Percentiles rank a stretch among this genome's conserved stretches.
These are phyloP conservation scores for Xylaria longipes DNA, from an alignment of 495 filamentous ascomycete species.

Conservation along the genomic window DNA sequence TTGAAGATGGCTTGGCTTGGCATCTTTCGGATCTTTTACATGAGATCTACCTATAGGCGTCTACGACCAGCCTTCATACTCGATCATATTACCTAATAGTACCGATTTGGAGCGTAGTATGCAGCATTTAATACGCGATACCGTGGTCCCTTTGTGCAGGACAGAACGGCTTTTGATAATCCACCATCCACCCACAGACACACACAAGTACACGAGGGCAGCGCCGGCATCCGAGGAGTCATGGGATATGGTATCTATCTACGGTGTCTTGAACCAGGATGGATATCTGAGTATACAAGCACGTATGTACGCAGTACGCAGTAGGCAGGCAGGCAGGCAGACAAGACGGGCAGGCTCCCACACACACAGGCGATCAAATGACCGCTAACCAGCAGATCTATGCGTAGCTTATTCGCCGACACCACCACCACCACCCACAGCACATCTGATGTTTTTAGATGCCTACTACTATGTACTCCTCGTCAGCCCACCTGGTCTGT, in stretches of 20 bases:
- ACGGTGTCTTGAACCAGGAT: neutral
- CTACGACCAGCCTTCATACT: neutral
- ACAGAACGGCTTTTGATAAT: neutral
- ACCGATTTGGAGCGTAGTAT: too few species aligned
- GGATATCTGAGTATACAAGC: neutral
- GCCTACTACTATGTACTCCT: neutral
- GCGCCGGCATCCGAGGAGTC: neutral
- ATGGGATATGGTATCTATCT: neutral
- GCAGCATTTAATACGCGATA: neutral
- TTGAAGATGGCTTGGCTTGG: conserved; percentile 15
- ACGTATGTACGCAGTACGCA: neutral
- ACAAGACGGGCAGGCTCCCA: neutral
- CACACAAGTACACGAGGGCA: neutral
- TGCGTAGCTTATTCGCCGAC: conserved; percentile 3
- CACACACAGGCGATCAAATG: conserved; percentile 19
- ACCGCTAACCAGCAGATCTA: neutral
- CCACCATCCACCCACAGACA: too few species aligned
- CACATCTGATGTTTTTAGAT: conserved; percentile 6
- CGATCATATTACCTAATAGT: conserved; percentile 17
- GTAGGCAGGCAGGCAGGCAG: conserved; percentile 21
- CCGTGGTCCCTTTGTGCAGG: conserved; percentile 17
- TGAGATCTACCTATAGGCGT: neutral
- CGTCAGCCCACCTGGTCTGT: conserved; percentile 1
- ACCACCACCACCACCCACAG: conserved; percentile 6
- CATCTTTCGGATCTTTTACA: conserved; percentile 8